Base-by-base conservation (phyloP, 257 asterid genomes). In the Primulina huaijiensis region DNA sequence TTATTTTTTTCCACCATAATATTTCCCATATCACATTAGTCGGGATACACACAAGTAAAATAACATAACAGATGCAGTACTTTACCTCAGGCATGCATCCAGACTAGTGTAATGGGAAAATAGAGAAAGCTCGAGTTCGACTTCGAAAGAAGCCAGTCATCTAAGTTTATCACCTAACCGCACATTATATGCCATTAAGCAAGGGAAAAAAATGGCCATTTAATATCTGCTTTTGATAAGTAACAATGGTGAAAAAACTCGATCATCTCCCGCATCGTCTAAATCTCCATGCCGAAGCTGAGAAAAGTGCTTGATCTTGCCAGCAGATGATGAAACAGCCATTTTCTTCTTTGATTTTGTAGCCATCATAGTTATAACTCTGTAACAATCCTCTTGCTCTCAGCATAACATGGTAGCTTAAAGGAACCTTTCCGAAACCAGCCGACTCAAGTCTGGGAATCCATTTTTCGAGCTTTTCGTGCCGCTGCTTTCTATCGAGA, bases 391-490 rank as follows among this genome's bases (percentile, higher is more conserved):
- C 84, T 80, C 76, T 83, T 1, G 88, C 96, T 64, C 82, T 90
- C 69, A 80, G 8, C 88, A 89, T 87, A 5, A 77, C 86, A 31
- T 81, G 74, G 67, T 80, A 85, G 81, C 92, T 87, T 34, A 89
- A 81, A 6, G 77, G 73, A 65, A 87, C 84, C 76, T 72, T 85
- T 14, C 81, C 82, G 20, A 89, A 89, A 17, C 94, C 94, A 19
- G 87, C 81, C 30, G 68, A 71, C 78, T 87, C 92, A 17, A 89
- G 69, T 76, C 88, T 82, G 29, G 79, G 84, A 69, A 76, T 81
- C 94, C 96, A 89, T 64, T 78, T 89, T 38, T 84, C 92, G 1
- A 87, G 90, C 84, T 84, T 89, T 72, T 89, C 96, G 25, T 87
- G 92, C 30, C 94, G 82, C 56, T 71, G 75, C 79, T 71, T 87